Evolutionary conservation across 352 stramenopile species (phyloP).

Genomic region (Phytopythium mirpurense): DNA sequence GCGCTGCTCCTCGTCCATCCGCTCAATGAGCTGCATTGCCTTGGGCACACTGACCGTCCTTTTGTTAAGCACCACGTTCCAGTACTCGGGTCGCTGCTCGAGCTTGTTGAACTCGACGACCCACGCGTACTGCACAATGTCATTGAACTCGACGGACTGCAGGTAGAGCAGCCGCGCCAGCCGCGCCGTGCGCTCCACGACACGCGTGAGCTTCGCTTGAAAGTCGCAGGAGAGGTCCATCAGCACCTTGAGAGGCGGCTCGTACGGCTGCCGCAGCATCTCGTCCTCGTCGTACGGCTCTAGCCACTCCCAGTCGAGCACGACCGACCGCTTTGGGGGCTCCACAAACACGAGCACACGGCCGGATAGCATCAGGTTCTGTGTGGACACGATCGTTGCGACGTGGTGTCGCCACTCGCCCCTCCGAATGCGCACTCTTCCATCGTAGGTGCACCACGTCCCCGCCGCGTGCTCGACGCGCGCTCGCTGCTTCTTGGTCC

Average conservation of each 20-base stretch:
- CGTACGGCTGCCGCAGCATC: conserved; percentile 33
- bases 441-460: conserved; percentile 50
- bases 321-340: conserved; percentile 43
- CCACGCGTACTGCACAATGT: conserved; percentile 66
- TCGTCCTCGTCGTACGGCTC: conserved; percentile 39
- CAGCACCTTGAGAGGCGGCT: conserved; percentile 19
- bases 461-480: conserved; percentile 26
- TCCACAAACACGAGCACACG: conserved; percentile 58
- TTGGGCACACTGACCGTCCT: conserved; percentile 43
- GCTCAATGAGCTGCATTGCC: conserved; percentile 51
- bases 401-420: conserved; percentile 43
- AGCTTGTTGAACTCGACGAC: conserved; percentile 57
- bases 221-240: conserved; percentile 35
- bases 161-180: conserved; percentile 52
- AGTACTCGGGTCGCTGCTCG: conserved; percentile 51
- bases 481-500: conserved; percentile 36
- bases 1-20: conserved; percentile 45
- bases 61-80: conserved; percentile 73
- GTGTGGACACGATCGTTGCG: conserved; percentile 52
- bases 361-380: conserved; percentile 55
- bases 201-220: conserved; percentile 23
- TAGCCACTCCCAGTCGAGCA: conserved; percentile 54
- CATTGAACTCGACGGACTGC: conserved; percentile 61
- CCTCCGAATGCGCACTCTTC: conserved; percentile 38
- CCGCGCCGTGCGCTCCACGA: conserved; percentile 25